Evolutionary conservation across 441 rosid species (phyloP), one percentile per base, ranked within the genome.

Genomic region (Pelargonium cotyledonis): DNA sequence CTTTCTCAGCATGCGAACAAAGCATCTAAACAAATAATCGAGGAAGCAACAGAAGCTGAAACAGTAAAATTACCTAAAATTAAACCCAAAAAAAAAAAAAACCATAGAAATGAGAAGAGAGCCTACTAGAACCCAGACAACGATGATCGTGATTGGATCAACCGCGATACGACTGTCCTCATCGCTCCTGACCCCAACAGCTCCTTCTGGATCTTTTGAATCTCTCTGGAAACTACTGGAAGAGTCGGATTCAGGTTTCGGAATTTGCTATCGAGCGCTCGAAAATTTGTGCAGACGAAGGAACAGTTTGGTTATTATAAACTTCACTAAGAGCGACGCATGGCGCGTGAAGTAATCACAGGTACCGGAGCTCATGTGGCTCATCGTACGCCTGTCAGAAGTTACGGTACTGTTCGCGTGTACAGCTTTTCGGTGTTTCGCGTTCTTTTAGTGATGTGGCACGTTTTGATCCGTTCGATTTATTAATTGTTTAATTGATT

Each of bases 101-200:
- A 57, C 38, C 62, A 19, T 5, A 6, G 53, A 65, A 49, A 8
- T n/a, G 53, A 51, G 60, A 23, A 35, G 66, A 53, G 4, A 65
- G 77, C 85, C 77, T 80, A 89, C 97, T 79, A 72, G 46, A 80
- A 49, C 65, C 74, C 49, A 31, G 83, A 9, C n/a, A 81, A 41
- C 16, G 89, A 80, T 38, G 84, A 51, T 70, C 79, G 73, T 38
- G 79, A 75, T 62, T 83, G 79, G 72, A 86, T 80, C 85, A 91
- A 82, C 64, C 96, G 89, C 15, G 88, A 82, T 6, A 80, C 82
- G 58, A 83, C 67, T 19, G 84, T 72, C 71, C 72, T 89, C 89
- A 86, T 89, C 72, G 72, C 65, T 61, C 14, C 65, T 26, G 3
- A 23, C 7, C 14, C 2, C 6, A 2, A 29, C 9, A 23, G 38